Base-by-base conservation (phyloP, 805 yeast species). In the Candida cerambycidarum region DNA sequence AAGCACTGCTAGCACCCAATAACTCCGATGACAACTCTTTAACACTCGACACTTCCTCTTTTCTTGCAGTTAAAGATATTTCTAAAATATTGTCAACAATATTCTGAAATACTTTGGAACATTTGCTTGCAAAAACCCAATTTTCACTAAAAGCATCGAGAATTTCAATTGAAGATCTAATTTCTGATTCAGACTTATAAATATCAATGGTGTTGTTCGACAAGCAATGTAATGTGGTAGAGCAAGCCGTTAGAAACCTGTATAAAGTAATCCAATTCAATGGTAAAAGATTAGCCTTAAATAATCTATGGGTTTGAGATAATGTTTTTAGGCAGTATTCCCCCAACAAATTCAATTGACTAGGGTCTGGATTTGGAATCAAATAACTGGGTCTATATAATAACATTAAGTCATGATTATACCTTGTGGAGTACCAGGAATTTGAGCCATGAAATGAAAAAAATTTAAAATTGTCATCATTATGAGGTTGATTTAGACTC, bases 351-450 rank as follows among this genome's bases (percentile, higher is more conserved):
- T 69, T 63, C 27, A 77, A 43, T 5, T 66, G 62, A 16, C 64
- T 67, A 11, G 59, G 49, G 0, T 72, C 57, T 2, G 80, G 78
- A 8, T 59, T 59, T 3, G 81, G 79, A 8, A 69, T 63, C 34
- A 77, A 55, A 31, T 69, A 69, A 3, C 79, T 75, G 4, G 81
- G 81, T 39, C 78, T 63, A 48, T 75, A 78, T 5, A 78, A 51
- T 44, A 73, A 50, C 38, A 73, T 69, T 35, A 75, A 65, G 23
- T 73, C 53, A 41, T 75, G 75, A 33, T 76, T 71, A 46, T 77
- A 75, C 38, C 77, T 60, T 51, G 66, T 59, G 2, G 60, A 50
- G 32, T 61, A 58, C 74, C 74, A 70, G 1, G 63, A 57, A 23
- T 42, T 31, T 6, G 64, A 62, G 1, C 55, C 58, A 27, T 59